These are phyloP conservation scores for Sergeia podlipaevii DNA, from an alignment of 208 protist species.

Conservation along the genomic window DNA sequence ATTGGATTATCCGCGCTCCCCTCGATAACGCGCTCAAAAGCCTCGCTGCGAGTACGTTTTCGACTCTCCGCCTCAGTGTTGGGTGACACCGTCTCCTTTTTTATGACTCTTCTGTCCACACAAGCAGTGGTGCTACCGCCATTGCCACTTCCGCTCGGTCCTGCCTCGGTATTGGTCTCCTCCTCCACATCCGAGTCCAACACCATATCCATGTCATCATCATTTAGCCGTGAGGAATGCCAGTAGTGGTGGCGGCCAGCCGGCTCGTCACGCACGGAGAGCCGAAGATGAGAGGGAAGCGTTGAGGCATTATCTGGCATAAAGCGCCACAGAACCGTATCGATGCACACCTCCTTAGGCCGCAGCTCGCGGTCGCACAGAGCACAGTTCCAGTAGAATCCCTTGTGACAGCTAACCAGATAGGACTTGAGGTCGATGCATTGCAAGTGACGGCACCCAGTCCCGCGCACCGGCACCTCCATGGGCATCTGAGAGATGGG, in stretches of 20 bases:
- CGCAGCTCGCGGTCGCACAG: conserved; percentile 70
- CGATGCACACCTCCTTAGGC: conserved; percentile 41
- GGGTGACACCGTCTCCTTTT: too few relatives aligned
- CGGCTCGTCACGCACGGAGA: conserved; percentile 13
- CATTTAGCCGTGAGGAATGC: conserved; percentile 22
- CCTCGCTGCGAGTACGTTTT: conserved; percentile 1
- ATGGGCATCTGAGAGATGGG: conserved; percentile 75
- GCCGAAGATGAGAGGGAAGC: conserved; percentile 25
- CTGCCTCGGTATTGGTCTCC: background rate
- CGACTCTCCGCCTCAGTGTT: background rate
- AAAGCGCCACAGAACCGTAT: conserved; percentile 69
- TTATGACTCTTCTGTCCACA: too few relatives aligned
- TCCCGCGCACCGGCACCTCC: conserved; percentile 58
- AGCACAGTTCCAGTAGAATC: conserved; percentile 85
- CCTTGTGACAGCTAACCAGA: conserved; percentile 58
- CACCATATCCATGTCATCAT: conserved; percentile 20
- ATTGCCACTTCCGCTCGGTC: too few relatives aligned
- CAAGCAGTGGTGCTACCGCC: too few relatives aligned
- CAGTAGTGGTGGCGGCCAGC: conserved; percentile 15
- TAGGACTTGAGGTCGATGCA: conserved; percentile 71
- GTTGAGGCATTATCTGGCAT: conserved; percentile 12
- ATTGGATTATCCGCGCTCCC: conserved; percentile 64
- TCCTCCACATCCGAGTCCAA: conserved; percentile 21
- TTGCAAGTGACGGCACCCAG: conserved; percentile 64
- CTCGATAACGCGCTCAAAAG: background rate